Evolutionary conservation across 1,284 basidiomycete species (phyloP).

Genomic region (Tilletia indica): DNA sequence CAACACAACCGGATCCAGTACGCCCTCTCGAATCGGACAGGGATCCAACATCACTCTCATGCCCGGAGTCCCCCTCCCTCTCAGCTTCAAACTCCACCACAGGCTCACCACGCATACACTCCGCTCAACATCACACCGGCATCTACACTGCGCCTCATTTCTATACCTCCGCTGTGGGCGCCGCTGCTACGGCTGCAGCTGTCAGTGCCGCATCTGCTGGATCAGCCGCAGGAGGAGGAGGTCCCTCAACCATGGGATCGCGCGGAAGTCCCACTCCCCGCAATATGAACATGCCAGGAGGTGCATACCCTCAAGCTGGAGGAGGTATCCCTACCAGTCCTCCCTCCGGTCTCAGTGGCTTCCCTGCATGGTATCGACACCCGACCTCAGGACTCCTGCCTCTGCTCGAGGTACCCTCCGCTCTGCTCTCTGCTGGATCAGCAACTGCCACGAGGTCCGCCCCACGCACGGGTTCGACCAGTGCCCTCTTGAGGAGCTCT

Average conservation of each 20-base stretch:
- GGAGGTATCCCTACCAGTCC: background rate
- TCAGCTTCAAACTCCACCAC: background rate
- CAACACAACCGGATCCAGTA: background rate
- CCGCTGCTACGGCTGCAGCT: background rate
- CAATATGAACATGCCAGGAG: background rate
- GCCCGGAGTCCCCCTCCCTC: background rate
- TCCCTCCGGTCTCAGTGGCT: background rate
- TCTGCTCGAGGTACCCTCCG: background rate
- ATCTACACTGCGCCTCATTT: background rate
- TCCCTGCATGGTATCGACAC: background rate
- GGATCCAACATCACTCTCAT: background rate
- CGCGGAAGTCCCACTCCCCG: background rate
- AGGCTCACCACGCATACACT: background rate
- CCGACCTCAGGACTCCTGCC: background rate
- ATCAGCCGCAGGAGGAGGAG: background rate
- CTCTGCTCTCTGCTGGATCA: background rate
- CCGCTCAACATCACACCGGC: background rate
- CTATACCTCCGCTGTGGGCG: background rate
- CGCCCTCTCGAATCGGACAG: background rate
- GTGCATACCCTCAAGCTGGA: too few relatives aligned
- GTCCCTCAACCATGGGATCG: background rate
- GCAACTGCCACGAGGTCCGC: background rate
- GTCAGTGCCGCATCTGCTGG: background rate
- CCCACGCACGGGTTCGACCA: background rate
- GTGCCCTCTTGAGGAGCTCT: background rate